Evolutionary conservation across 768 basidiomycete genomes (phyloP).

Genomic region (Lepiota brunneoincarnata): DNA sequence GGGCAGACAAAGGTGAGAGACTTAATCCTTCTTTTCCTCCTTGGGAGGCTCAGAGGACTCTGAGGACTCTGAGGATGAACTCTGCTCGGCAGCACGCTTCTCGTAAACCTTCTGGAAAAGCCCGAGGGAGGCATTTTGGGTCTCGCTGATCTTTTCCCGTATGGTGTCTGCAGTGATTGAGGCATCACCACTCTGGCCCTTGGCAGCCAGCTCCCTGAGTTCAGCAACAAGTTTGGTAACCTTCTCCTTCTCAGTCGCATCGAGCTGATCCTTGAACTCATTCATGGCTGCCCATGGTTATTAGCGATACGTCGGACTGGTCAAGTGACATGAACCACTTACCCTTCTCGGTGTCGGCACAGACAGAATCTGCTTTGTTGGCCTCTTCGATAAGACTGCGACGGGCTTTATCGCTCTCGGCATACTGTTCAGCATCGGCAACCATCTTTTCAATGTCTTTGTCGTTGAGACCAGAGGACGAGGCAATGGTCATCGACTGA

Average conservation of each 20-base stretch:
- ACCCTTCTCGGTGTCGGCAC: constrained; percentile 95
- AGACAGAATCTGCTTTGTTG: constrained; percentile 95
- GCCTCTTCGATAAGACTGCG: constrained; percentile 89
- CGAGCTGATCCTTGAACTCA: constrained; percentile 98
- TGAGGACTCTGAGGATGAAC: constrained; percentile 39
- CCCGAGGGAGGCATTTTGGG: constrained; percentile 91
- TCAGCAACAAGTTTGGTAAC: constrained; percentile 84
- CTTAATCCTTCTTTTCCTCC: constrained; percentile 88
- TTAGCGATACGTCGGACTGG: constrained; percentile 6
- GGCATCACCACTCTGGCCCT: constrained; percentile 86
- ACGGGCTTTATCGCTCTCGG: constrained; percentile 90
- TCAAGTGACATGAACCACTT: constrained; percentile 17
- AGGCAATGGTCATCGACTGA: constrained; percentile 96
- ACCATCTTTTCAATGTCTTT: constrained; percentile 99
- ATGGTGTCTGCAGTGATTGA: constrained; percentile 82
- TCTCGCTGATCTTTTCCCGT: constrained; percentile 90
- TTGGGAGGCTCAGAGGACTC: constrained; percentile 41
- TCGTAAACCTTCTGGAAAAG: constrained; percentile 98
- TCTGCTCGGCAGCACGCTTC: constrained; percentile 77
- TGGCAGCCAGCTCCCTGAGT: constrained; percentile 83
- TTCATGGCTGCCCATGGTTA: constrained; percentile 62
- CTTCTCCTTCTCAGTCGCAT: constrained; percentile 90
- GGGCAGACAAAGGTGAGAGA: constrained; percentile 11
- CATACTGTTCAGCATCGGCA: constrained; percentile 87
- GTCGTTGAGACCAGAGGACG: constrained; percentile 93